phyloP scores from a whole-genome alignment of 2,329 filamentous ascomycete species.

The Delphinella strobiligena region DNA sequence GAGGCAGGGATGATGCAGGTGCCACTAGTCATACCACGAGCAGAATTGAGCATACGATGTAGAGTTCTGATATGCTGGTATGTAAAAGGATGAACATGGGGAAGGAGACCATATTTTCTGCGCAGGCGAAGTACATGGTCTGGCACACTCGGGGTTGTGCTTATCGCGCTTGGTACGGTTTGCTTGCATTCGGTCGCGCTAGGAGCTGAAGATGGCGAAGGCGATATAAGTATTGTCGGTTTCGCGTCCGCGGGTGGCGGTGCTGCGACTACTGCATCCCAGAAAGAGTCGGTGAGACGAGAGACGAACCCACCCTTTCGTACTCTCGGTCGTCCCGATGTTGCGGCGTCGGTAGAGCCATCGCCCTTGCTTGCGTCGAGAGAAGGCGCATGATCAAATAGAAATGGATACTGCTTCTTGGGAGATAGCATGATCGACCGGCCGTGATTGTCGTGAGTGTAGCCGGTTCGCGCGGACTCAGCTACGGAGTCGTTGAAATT shows the following conservation, averaged over 20 bases:
- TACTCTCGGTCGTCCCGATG: not conserved
- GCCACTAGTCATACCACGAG: constrained; percentile 12
- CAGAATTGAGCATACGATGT: constrained; percentile 24
- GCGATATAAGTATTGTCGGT: not conserved
- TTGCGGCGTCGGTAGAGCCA: not conserved
- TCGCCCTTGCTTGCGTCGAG: not conserved
- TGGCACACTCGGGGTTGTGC: not conserved
- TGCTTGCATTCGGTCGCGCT: constrained; percentile 1
- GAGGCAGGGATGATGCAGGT: constrained; percentile 17
- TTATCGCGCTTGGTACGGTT: not conserved
- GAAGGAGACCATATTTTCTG: constrained; percentile 22
- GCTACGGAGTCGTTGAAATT: constrained; percentile 21
- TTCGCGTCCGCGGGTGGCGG: not conserved
- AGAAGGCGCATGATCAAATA: constrained; percentile 14
- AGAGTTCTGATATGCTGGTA: constrained; percentile 24
- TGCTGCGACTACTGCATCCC: constrained; percentile 15
- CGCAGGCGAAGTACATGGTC: constrained; percentile 13
- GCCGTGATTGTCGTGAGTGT: constrained; percentile 1
- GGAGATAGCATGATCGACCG: constrained; percentile 9
- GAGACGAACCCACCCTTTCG: constrained; percentile 10
- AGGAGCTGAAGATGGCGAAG: not conserved
- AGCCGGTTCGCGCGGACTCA: not conserved
- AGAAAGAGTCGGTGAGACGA: constrained; percentile 17
- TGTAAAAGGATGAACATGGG: constrained; percentile 20
- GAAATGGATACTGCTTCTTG: constrained; percentile 13